Evolutionary conservation across 1,139 yeast species (phyloP).

Genomic region (Candida sanyaensis): DNA sequence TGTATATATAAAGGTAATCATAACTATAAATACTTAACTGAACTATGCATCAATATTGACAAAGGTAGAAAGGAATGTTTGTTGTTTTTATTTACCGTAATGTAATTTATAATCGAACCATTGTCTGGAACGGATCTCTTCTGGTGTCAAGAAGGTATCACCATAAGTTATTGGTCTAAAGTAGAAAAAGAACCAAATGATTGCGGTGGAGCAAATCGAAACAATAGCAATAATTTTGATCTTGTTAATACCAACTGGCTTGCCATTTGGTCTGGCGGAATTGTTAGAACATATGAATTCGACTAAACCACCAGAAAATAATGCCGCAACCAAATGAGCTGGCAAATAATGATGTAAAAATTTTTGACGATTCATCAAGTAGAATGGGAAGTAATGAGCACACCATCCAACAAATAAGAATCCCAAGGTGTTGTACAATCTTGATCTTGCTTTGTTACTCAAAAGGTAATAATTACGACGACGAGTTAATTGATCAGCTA

Average conservation of each 20-base stretch:
- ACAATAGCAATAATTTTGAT: slow-evolving; percentile 35
- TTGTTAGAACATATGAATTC: slow-evolving; percentile 78
- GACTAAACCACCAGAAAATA: slow-evolving; percentile 77
- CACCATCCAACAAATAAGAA: slow-evolving; percentile 88
- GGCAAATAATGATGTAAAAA: slow-evolving; percentile 96
- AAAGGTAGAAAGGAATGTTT: not conserved
- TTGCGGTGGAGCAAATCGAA: slow-evolving; percentile 41
- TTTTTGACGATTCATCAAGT: slow-evolving; percentile 88
- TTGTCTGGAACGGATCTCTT: slow-evolving; percentile 71
- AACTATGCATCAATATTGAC: not conserved
- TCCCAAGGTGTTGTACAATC: slow-evolving; percentile 78
- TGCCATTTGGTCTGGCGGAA: slow-evolving; percentile 20
- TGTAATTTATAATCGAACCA: slow-evolving; percentile 84
- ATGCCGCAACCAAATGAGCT: slow-evolving; percentile 88
- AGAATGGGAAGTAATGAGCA: slow-evolving; percentile 89
- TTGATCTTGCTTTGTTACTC: slow-evolving; percentile 64
- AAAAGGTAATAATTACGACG: slow-evolving; percentile 69
- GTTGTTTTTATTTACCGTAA: slow-evolving; percentile 64
- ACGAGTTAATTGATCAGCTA: slow-evolving; percentile 76
- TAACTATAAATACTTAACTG: not conserved
- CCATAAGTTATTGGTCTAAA: slow-evolving; percentile 91
- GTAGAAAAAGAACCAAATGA: slow-evolving; percentile 67
- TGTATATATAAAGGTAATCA: not conserved
- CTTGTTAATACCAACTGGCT: slow-evolving; percentile 26
- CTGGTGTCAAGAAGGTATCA: slow-evolving; percentile 59